Conservation (phyloP, 257 asterid species). For the Parsonsia alboflavescens region DNA sequence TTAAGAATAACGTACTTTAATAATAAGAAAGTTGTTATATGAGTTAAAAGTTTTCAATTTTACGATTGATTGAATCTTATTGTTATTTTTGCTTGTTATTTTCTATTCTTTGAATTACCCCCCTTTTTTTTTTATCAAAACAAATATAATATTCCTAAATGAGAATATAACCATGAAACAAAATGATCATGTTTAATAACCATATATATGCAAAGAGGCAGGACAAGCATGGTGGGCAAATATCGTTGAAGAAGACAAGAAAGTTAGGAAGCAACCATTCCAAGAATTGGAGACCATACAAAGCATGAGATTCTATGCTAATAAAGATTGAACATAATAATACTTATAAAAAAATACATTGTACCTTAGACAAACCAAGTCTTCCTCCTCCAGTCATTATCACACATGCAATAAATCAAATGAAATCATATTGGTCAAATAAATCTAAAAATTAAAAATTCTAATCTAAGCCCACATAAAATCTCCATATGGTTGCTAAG, state of each 20-base stretch:
- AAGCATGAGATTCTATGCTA: not conserved
- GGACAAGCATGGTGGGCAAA: not conserved
- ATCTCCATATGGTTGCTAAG: conserved; percentile 12
- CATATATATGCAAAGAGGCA: not conserved
- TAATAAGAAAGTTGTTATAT: too few species aligned
- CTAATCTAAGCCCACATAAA: conserved; percentile 5
- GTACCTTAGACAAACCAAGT: not conserved
- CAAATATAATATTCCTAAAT: too few species aligned
- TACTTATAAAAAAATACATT: not conserved
- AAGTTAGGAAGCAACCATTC: not conserved
- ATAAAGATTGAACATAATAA: not conserved
- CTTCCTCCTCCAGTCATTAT: not conserved
- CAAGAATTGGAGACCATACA: not conserved
- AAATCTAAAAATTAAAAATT: not conserved
- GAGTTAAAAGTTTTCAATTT: too few species aligned
- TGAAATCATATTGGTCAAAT: not conserved
- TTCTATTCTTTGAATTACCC: too few species aligned
- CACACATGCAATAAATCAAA: not conserved
- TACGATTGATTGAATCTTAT: too few species aligned
- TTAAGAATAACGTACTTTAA: too few species aligned
- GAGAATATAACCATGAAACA: not conserved
- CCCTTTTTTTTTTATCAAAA: too few species aligned
- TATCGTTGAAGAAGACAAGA: not conserved
- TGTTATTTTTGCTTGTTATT: too few species aligned
- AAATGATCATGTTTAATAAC: not conserved